A percentile compares a stretch with the other conserved stretches of the same genome.
Evolutionary conservation across 2,329 filamentous ascomycete genomes (phyloP).

Genomic region (Pseudocercospora pini-densiflorae): DNA sequence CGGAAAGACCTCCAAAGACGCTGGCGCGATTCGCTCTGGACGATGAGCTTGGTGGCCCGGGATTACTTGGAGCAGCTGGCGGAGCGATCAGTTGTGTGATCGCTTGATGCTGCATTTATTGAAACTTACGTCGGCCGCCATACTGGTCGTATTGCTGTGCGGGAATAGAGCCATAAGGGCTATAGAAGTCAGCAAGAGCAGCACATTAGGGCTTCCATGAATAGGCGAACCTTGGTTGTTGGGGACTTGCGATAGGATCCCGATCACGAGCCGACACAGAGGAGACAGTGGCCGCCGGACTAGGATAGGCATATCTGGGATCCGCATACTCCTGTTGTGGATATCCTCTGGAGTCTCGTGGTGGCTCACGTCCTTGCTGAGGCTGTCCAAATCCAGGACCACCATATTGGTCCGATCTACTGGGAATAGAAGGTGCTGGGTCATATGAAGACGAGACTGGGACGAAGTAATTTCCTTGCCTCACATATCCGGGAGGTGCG

Average conservation of each 20-base stretch:
- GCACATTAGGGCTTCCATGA: slow-evolving; percentile 10
- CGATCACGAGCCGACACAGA: slow-evolving; percentile 30
- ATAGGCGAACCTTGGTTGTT: slow-evolving; percentile 39
- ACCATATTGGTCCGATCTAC: slow-evolving; percentile 34
- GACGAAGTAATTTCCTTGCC: slow-evolving; percentile 41
- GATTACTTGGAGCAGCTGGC: slow-evolving; percentile 32
- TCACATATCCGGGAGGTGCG: slow-evolving; percentile 40
- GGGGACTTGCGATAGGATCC: slow-evolving; percentile 35
- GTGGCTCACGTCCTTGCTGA: slow-evolving; percentile 29
- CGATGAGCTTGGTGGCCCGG: slow-evolving; percentile 17
- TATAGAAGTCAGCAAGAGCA: slow-evolving; percentile 34
- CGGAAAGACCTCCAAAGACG: slow-evolving; percentile 26
- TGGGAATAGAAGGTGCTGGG: slow-evolving; percentile 29
- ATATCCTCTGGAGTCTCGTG: slow-evolving; percentile 34
- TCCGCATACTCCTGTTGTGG: slow-evolving; percentile 38
- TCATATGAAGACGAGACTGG: slow-evolving; percentile 38
- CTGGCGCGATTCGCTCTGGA: slow-evolving; percentile 26
- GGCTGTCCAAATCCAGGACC: slow-evolving; percentile 30
- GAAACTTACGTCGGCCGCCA: slow-evolving; percentile 40
- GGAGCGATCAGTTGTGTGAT: slow-evolving; percentile 31
- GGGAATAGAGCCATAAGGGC: slow-evolving; percentile 34
- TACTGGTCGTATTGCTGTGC: slow-evolving; percentile 37
- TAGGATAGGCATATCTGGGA: slow-evolving; percentile 42
- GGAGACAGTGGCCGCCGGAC: slow-evolving; percentile 40
- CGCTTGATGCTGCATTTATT: slow-evolving; percentile 19